These are phyloP conservation scores for Globisporangium camurandrum DNA, from an alignment of 352 stramenopile species.

Conservation along the genomic window DNA sequence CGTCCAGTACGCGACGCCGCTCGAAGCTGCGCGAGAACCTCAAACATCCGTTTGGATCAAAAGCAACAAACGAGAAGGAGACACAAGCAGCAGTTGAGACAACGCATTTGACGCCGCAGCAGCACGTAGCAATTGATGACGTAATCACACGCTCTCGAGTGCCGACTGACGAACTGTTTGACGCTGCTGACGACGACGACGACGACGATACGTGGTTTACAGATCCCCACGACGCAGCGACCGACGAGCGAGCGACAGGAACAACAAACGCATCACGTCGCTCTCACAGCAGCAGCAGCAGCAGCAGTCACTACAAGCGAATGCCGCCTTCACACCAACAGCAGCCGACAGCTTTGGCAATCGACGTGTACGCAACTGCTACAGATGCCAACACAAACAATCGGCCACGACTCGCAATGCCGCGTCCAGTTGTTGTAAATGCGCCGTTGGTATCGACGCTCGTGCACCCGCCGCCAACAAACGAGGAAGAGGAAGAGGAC, in stretches of 20 bases:
- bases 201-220: slow-evolving; percentile 59
- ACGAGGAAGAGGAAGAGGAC: no score
- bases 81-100: background rate
- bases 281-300: background rate
- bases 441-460: background rate
- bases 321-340: no score
- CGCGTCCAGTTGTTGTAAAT: background rate
- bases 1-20: background rate
- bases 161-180: slow-evolving; percentile 27
- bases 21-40: slow-evolving; percentile 10
- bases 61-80: slow-evolving; percentile 5
- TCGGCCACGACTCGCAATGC: slow-evolving; percentile 9
- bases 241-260: background rate
- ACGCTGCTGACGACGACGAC: slow-evolving; percentile 38
- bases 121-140: background rate
- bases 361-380: slow-evolving; percentile 7
- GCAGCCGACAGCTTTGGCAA: background rate
- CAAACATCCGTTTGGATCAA: slow-evolving; percentile 14
- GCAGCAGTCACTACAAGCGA: background rate
- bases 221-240: slow-evolving; percentile 20
- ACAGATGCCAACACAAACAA: no score
- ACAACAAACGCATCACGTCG: background rate
- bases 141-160: background rate
- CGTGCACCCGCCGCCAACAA: background rate
- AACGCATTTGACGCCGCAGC: background rate